Evolutionary conservation across 2,329 filamentous ascomycete genomes (phyloP).

Genomic region (Aspergillus udagawae): DNA sequence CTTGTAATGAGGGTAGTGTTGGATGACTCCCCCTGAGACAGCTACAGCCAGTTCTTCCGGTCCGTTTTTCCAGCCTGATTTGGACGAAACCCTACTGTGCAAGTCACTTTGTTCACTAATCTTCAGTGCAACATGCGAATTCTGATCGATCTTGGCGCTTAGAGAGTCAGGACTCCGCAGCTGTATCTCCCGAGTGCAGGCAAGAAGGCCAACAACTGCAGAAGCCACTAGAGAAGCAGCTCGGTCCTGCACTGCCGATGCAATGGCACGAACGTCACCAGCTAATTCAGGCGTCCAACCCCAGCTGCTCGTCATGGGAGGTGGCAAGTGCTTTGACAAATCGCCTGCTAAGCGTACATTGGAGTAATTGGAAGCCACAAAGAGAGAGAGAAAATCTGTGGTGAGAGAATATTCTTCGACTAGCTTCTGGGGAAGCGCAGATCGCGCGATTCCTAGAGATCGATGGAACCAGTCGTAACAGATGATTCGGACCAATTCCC

Average conservation of each 20-base stretch:
- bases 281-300: constrained; percentile 61
- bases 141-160: neutral
- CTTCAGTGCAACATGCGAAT: neutral
- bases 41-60: constrained; percentile 65
- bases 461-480: constrained; percentile 58
- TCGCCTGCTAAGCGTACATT: constrained; percentile 42
- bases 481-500: constrained; percentile 66
- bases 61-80: constrained; percentile 29
- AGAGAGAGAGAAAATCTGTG: constrained; percentile 67
- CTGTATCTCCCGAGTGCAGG: constrained; percentile 61
- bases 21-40: constrained; percentile 73
- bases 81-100: constrained; percentile 8
- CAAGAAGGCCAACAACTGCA: constrained; percentile 63
- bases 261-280: constrained; percentile 57
- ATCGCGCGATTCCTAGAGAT: constrained; percentile 34
- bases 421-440: constrained; percentile 51
- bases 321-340: constrained; percentile 48
- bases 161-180: constrained; percentile 23
- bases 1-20: constrained; percentile 69
- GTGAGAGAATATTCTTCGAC: constrained; percentile 55
- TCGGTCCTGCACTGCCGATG: constrained; percentile 63
- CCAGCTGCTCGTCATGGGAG: constrained; percentile 41
- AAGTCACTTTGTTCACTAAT: constrained; percentile 2
- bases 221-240: constrained; percentile 69
- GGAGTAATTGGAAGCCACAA: constrained; percentile 52